Base-by-base conservation (phyloP, 139 green algal species). In the Pseudopediastrum boryanum region DNA sequence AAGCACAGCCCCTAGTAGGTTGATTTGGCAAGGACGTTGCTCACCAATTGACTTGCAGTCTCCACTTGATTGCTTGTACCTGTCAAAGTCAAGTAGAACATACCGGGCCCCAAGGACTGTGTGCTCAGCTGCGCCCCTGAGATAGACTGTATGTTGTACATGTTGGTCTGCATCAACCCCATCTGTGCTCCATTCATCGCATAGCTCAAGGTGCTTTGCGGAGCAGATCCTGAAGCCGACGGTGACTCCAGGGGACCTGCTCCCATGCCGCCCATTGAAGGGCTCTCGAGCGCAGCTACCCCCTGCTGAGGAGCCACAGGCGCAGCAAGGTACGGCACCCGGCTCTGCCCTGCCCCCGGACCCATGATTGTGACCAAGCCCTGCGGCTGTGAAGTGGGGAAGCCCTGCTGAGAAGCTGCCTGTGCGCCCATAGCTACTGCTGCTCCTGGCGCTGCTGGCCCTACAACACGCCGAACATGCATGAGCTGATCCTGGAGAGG, bases 81-180 rank as follows among this genome's bases (percentile, higher is more conserved):
- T 1, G 48, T 75, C 4, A 81, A n/a, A 9, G 41, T 63, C 1
- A 81, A 13, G n/a, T 54, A 69, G 39, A 65, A 81, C 7, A 75
- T 16, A 6, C 75, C 75, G 6, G 35, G 33, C 4, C 35, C 64
- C 4, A 58, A 63, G 3, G 75, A 46, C n/a, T 48, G 35, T 12
- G 46, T 59, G 56, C 12, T 43, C 6, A 81, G 16, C 27, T 75
- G n/a, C 0, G 36, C 48, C 0, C 75, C 50, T 1, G 63, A 69
- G 38, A 81, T 75, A 25, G 63, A 42, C 19, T 42, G 29, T 13
- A 81, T 54, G n/a, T 31, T 54, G 31, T 71, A 80, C 6, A 80
- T 35, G 43, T 72, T 44, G 2, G 12, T 12, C 6, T 8, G 72
- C 31, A 80, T 1, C 43, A 31, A 27, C 21, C 46, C 39, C 43